phyloP scores from a whole-genome alignment of 78 protist genomes.

The Dictyostelium citrinum region DNA sequence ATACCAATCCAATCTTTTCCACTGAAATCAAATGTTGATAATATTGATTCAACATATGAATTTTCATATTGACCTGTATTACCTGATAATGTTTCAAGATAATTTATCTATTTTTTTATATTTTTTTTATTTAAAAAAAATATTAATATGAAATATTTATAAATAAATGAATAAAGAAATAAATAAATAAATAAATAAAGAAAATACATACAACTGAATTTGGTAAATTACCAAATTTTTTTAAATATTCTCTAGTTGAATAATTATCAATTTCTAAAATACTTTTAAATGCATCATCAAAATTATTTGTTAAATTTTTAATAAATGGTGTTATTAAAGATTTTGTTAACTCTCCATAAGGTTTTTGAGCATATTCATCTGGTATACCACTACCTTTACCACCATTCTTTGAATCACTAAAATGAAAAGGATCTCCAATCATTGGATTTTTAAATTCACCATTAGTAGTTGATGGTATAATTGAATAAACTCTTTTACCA shows the following conservation, averaged over 20 bases:
- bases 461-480: too few relatives aligned
- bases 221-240: background rate
- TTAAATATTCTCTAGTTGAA: slow-evolving; percentile 4
- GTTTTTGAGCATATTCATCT: background rate
- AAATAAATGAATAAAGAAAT: background rate
- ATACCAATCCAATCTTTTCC: background rate
- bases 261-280: background rate
- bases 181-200: background rate
- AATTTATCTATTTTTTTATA: background rate
- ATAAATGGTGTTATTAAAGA: background rate
- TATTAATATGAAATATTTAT: background rate
- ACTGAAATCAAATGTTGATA: background rate
- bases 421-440: background rate
- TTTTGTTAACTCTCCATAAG: background rate
- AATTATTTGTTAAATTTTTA: background rate
- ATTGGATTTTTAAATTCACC: background rate
- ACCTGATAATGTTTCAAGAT: background rate
- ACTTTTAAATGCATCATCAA: slow-evolving; percentile 2
- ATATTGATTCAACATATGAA: slow-evolving; percentile 5
- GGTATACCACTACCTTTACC: background rate
- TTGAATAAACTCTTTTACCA: background rate
- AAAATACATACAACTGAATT: background rate
- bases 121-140: too few relatives aligned
- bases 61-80: background rate
- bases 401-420: background rate